Base-by-base conservation (phyloP, 1,284 basidiomycete genomes). In the Microstroma glucosiphilum region DNA sequence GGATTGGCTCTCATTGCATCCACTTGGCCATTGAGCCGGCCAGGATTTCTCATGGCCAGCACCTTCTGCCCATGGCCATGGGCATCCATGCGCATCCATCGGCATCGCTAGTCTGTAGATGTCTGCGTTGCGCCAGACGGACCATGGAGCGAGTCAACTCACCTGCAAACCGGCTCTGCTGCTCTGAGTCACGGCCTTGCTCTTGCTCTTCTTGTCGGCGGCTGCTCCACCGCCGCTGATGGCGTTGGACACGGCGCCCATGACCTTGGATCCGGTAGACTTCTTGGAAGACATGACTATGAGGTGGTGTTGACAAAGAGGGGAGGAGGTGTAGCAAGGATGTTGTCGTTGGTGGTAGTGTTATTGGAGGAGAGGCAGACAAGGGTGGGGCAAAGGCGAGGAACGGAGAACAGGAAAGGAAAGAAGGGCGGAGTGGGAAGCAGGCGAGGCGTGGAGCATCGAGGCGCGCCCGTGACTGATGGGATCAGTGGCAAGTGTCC, bases 141-240 rank as follows among this genome's bases (percentile, higher is more conserved):
- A 26, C 4, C 13, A 25, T 13, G 51, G 21, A 19, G 51, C 51
- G 21, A 54, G 17, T 17, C 51, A 62, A 71, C 72, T 73, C 67
- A 74, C 72, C 68, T 74, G 72, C 60, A 74, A 68, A 65, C 72
- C 72, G 21, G 72, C 72, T 59, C 71, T 64, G n/a, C 66, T 57
- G 56, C 68, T 69, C 63, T 74, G 72, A 30, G 71, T 71, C 60
- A 65, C 42, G 37, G 56, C 41, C 30, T 37, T 37, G 17, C 23
- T 60, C 65, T 63, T 59, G 66, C 70, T 73, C 60, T 43, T 55
- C 61, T 60, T 63, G 58, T 66, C 70, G 58, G 43, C 46, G 37
- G 30, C 11, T 40, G 67, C 63, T 60, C 66, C 67, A 59, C 63
- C 65, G 41, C 66, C 64, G 48, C 69, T 54, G 51, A 15, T 54